Percentiles rank a stretch among this genome's conserved stretches.
Conservation (phyloP, 2,329 filamentous ascomycete genomes). For the Tolypocladium nubicola region DNA sequence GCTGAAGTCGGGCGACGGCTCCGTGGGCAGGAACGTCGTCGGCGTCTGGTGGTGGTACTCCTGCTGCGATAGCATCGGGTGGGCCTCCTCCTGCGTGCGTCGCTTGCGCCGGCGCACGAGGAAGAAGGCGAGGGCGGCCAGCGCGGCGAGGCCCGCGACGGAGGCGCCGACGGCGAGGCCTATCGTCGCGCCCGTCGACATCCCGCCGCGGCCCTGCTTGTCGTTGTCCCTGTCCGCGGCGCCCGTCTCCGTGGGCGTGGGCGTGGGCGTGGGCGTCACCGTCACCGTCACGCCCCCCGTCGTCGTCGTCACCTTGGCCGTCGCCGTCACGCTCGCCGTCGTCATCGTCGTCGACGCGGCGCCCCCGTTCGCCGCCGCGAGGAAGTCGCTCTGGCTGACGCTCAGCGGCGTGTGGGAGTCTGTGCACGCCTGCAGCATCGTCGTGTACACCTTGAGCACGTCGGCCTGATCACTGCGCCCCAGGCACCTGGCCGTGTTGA, state of each 20-base stretch:
- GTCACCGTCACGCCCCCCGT: conserved; percentile 3
- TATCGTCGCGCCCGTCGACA: conserved; percentile 25
- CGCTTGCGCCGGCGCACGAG: conserved; percentile 16
- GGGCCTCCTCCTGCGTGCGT: conserved; percentile 15
- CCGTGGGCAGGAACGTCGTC: conserved; percentile 10
- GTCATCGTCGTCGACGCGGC: not conserved
- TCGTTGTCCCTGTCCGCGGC: not conserved
- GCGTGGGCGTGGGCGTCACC: conserved; percentile 1
- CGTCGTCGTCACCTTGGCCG: not conserved
- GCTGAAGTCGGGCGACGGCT: conserved; percentile 10
- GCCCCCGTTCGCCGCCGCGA: conserved; percentile 12
- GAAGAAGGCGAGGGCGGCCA: conserved; percentile 13
- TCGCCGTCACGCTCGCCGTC: not conserved
- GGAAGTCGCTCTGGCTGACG: conserved; percentile 30
- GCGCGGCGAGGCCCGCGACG: conserved; percentile 14
- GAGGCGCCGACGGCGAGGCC: conserved; percentile 29
- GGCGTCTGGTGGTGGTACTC: conserved; percentile 7
- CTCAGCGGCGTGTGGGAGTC: conserved; percentile 31
- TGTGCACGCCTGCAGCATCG: conserved; percentile 31
- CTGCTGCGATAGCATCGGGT: conserved; percentile 17
- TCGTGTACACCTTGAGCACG: conserved; percentile 30
- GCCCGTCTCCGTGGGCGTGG: not conserved
- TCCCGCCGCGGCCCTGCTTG: conserved; percentile 6
- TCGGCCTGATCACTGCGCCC: conserved; percentile 22
- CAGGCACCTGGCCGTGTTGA: conserved; percentile 34